Percentiles rank a stretch among this genome's conserved stretches.
Evolutionary conservation across 2,329 filamentous ascomycete species (phyloP).

Genomic region (Pestalotiopsis sp.): DNA sequence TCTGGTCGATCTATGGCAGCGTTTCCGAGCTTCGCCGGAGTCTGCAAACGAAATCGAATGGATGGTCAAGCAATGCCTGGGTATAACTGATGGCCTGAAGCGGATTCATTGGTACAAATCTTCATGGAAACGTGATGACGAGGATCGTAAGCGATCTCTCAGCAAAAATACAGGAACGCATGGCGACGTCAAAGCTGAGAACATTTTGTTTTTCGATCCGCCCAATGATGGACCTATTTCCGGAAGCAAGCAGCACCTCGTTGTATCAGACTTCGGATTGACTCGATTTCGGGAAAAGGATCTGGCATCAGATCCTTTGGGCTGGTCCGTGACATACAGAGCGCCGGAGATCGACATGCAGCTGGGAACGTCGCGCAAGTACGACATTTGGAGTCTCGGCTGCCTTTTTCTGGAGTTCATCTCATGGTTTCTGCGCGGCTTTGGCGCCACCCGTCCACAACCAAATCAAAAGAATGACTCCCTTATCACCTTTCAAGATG

Average conservation of each 20-base stretch:
- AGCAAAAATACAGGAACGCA: neutral
- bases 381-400: neutral
- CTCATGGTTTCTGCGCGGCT: neutral
- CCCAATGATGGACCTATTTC: neutral
- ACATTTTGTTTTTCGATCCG: neutral
- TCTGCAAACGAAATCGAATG: constrained; percentile 4
- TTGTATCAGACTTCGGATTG: neutral
- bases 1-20: constrained; percentile 18
- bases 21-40: neutral
- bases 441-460: constrained; percentile 11
- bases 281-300: neutral
- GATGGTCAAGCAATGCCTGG: constrained; percentile 18
- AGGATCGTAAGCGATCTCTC: neutral
- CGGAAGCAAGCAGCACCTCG: neutral
- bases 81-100: constrained; percentile 16
- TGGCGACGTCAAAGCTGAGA: constrained; percentile 1
- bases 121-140: neutral
- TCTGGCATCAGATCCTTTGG: neutral
- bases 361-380: neutral
- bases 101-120: constrained; percentile 16
- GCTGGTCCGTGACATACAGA: neutral
- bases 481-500: constrained; percentile 1
- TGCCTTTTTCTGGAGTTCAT: constrained; percentile 1
- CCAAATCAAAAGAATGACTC: constrained; percentile 12
- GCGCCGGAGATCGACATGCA: neutral